Conservation (phyloP, 768 basidiomycete species). For the Lactarius hengduanensis region DNA sequence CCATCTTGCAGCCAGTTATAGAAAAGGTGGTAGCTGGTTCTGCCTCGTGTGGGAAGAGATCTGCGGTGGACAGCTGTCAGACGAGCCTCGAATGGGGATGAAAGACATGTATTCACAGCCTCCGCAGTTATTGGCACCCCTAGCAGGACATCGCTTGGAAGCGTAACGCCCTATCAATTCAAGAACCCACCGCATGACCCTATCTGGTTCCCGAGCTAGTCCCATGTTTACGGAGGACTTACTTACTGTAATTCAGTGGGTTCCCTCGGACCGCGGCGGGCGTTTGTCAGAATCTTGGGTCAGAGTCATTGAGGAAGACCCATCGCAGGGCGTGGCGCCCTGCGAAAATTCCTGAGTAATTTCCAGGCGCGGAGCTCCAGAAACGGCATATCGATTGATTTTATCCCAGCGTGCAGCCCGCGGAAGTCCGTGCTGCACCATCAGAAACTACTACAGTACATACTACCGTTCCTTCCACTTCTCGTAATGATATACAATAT, state of each 20-base stretch:
- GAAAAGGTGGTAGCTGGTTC: no score
- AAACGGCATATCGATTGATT: slow-evolving; percentile 17
- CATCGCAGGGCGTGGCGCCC: background rate
- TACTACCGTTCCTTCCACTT: no score
- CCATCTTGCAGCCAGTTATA: no score
- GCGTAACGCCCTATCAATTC: background rate
- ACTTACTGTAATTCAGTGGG: background rate
- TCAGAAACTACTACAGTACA: slow-evolving; percentile 15
- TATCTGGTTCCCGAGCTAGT: no score
- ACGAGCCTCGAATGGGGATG: background rate
- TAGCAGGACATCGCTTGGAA: background rate
- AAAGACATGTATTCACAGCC: background rate
- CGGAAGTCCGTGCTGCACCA: slow-evolving; percentile 6
- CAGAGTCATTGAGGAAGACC: background rate
- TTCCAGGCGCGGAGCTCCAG: slow-evolving; percentile 8
- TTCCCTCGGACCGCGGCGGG: background rate
- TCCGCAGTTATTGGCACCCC: slow-evolving; percentile 2
- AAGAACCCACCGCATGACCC: background rate
- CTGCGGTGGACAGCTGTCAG: slow-evolving; percentile 1
- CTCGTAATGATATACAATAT: no score
- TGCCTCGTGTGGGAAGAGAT: slow-evolving; percentile 5
- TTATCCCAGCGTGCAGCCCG: slow-evolving; percentile 19
- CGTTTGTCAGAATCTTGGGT: background rate
- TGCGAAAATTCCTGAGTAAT: background rate
- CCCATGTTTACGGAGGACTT: no score